Evolutionary conservation across 2,329 filamentous ascomycete genomes (phyloP), one percentile per base, ranked within the genome.

Genomic region (Colletotrichum musae): DNA sequence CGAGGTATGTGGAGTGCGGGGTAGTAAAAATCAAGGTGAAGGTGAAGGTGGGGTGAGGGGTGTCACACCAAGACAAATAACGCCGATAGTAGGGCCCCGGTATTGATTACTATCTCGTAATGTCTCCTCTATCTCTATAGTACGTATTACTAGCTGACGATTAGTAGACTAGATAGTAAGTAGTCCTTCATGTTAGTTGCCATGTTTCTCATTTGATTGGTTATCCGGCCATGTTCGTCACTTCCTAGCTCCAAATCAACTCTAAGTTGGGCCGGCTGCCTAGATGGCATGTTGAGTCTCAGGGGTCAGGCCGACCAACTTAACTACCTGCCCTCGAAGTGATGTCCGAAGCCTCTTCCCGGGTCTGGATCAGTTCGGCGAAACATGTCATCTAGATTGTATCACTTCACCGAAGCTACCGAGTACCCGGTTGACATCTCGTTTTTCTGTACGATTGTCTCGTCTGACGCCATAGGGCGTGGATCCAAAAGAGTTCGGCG

Each of bases 21-120:
- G 66, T 69, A 50, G 28, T 6, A 41, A 60, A 18, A 59, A 26
- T 54, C 53, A 41, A 58, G 61, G 56, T 60, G 43, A 56, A 65
- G 54, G 66, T 36, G 16, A 45, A 13, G 12, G 15, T 4, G 5
- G 13, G 13, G 41, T 43, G 13, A 5, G n/a, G 9, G 26, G 36
- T 50, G 12, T 12, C 39, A 64, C 64, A 64, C 59, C 47, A 52
- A 64, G 51, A 64, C 59, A 51, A 5, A 47, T 58, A 51, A 32
- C 58, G 58, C 52, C 50, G 39, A 4, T 15, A 2, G 52, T 51
- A 58, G 13, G 52, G 51, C 21, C 32, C 32, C 45, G 16, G 45
- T 47, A 47, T 32, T n/a, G n/a, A n/a, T n/a, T n/a, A n/a, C n/a
- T n/a, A n/a, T n/a, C 7, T 18, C 2, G 43, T n/a, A 18, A 6